Conservation (phyloP, 73 alveolate species). For the Tetrahymena borealis region DNA sequence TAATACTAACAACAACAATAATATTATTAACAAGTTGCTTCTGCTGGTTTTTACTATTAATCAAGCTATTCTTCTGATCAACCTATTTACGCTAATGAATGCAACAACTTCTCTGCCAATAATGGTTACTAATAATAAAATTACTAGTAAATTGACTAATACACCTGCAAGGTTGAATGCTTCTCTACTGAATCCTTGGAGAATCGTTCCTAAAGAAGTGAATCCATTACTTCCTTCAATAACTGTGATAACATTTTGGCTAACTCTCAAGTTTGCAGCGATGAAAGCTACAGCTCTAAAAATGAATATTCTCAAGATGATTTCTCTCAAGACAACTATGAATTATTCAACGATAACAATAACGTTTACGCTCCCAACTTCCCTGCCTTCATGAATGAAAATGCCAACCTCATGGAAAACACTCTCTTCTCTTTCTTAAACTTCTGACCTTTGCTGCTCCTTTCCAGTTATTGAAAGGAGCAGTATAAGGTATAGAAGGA, state of each 20-base stretch:
- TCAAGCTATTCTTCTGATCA: too few species aligned
- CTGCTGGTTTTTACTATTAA: too few species aligned
- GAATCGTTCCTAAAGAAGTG: not conserved
- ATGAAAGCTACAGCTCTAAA: not conserved
- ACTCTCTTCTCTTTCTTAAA: not conserved
- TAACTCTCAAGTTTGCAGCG: not conserved
- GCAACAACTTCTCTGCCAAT: too few species aligned
- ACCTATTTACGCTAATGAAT: too few species aligned
- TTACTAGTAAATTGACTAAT: not conserved
- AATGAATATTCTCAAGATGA: too few species aligned
- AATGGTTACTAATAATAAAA: too few species aligned
- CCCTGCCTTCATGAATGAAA: not conserved
- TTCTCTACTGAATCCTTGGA: not conserved
- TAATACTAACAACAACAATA: not conserved
- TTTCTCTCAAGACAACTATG: not conserved
- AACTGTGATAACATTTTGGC: too few species aligned
- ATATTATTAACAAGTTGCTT: too few species aligned
- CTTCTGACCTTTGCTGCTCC: constrained; percentile 5
- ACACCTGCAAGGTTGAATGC: not conserved
- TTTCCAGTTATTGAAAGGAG: not conserved
- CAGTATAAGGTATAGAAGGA: not conserved
- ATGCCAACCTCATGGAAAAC: not conserved
- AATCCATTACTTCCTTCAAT: not conserved
- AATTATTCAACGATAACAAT: not conserved
- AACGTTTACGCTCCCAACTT: too few species aligned